Percentiles rank a stretch among this genome's conserved stretches.
These are phyloP conservation scores for Acacia pycnantha DNA, from an alignment of 331 rosid genomes.

Conservation along the genomic window DNA sequence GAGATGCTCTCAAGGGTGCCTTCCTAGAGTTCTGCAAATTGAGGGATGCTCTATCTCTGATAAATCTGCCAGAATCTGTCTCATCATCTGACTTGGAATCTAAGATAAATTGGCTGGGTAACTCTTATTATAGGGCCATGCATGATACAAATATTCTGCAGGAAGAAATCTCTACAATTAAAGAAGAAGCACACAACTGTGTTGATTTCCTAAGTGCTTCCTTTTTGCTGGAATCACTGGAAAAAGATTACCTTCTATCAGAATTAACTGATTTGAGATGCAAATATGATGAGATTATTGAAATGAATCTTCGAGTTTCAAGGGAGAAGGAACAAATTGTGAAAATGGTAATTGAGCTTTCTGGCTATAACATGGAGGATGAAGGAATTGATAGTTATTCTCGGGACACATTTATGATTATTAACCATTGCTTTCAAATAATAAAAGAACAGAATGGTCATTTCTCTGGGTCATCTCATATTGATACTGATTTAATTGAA, in stretches of 20 bases:
- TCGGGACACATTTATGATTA: conserved; percentile 35
- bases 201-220: conserved; percentile 61
- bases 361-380: conserved; percentile 57
- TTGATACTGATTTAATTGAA: conserved; percentile 63
- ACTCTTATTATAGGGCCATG: conserved; percentile 55
- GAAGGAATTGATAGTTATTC: conserved; percentile 45
- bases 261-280: conserved; percentile 62
- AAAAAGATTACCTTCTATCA: conserved; percentile 62
- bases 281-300: conserved; percentile 47
- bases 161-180: conserved; percentile 53
- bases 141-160: conserved; percentile 43
- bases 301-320: conserved; percentile 49
- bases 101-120: conserved; percentile 70
- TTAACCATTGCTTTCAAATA: conserved; percentile 50
- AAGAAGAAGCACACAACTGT: conserved; percentile 52
- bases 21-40: conserved; percentile 55
- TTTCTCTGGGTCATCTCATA: conserved; percentile 39
- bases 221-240: conserved; percentile 62
- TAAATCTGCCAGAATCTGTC: conserved; percentile 69
- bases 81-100: conserved; percentile 68
- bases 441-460: conserved; percentile 53
- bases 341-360: conserved; percentile 60
- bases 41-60: conserved; percentile 52
- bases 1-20: conserved; percentile 51
- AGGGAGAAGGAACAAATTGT: conserved; percentile 64